These are phyloP conservation scores for Prunus fruticosa DNA, from an alignment of 306 rosid species.

Conservation along the genomic window DNA sequence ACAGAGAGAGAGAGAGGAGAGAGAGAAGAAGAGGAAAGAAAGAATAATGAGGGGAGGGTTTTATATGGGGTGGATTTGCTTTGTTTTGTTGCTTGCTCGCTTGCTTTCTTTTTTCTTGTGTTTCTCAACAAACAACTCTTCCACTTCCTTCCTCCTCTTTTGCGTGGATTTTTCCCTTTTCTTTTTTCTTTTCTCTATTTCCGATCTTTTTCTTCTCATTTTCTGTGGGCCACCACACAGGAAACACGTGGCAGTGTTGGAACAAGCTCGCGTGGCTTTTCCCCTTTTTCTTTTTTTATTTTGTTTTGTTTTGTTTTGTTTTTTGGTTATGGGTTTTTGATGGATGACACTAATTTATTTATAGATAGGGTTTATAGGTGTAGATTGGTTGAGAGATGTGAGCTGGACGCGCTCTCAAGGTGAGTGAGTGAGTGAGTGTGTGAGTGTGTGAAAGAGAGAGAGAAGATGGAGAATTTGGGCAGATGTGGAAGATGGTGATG, in stretches of 20 bases:
- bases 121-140: conserved; percentile 15
- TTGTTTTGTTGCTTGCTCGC: background rate
- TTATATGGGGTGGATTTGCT: conserved; percentile 12
- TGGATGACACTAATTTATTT: background rate
- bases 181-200: background rate
- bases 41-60: conserved; percentile 3
- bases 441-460: no score
- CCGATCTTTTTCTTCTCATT: background rate
- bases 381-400: conserved; percentile 2
- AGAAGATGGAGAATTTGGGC: background rate
- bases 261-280: background rate
- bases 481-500: conserved; percentile 4
- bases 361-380: conserved; percentile 12
- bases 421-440: background rate
- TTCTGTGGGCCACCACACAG: conserved; percentile 8
- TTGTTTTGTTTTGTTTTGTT: background rate
- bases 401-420: conserved; percentile 1
- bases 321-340: background rate
- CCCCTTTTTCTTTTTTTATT: background rate
- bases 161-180: background rate
- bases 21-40: background rate
- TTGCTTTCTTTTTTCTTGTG: background rate
- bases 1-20: background rate
- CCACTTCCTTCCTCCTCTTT: background rate
- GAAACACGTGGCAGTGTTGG: conserved; percentile 19